phyloP scores from a whole-genome alignment of 1,284 basidiomycete species.

The Puccinia hordei region DNA sequence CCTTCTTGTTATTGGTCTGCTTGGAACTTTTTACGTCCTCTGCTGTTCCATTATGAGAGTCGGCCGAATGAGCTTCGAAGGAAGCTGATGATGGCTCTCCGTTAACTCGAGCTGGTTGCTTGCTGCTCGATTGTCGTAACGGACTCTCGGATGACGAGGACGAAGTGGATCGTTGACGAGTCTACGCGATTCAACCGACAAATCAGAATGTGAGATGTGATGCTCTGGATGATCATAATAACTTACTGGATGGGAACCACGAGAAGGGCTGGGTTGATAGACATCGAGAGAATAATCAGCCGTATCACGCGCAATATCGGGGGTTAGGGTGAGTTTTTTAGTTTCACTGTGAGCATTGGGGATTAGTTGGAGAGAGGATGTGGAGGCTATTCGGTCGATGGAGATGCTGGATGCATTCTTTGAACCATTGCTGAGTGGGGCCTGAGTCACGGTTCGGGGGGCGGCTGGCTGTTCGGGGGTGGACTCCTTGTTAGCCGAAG shows the following conservation, averaged over 20 bases:
- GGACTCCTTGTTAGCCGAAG: slow-evolving; percentile 3
- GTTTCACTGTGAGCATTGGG: slow-evolving; percentile 33
- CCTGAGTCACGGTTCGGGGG: neutral
- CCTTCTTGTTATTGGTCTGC: slow-evolving; percentile 20
- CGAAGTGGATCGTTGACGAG: slow-evolving; percentile 38
- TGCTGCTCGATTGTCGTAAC: neutral
- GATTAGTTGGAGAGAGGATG: slow-evolving; percentile 8
- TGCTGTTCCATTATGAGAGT: slow-evolving; percentile 28
- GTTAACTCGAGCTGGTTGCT: neutral
- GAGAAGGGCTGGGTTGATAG: slow-evolving; percentile 21
- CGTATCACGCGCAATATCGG: slow-evolving; percentile 46
- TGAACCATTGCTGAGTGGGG: neutral
- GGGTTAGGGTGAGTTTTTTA: slow-evolving; percentile 49
- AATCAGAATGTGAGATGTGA: neutral
- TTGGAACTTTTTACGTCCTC: slow-evolving; percentile 36
- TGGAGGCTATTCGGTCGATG: slow-evolving; percentile 5
- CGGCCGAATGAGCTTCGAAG: slow-evolving; percentile 33
- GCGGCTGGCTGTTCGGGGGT: neutral
- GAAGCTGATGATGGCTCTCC: slow-evolving; percentile 28
- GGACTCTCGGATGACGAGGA: slow-evolving; percentile 21
- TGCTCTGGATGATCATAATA: neutral
- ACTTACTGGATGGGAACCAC: slow-evolving; percentile 12
- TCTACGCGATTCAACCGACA: neutral
- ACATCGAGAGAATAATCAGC: neutral
- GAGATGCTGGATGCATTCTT: slow-evolving; percentile 5